Base-by-base conservation (phyloP, 495 filamentous ascomycete genomes). In the Xylaria grammica region DNA sequence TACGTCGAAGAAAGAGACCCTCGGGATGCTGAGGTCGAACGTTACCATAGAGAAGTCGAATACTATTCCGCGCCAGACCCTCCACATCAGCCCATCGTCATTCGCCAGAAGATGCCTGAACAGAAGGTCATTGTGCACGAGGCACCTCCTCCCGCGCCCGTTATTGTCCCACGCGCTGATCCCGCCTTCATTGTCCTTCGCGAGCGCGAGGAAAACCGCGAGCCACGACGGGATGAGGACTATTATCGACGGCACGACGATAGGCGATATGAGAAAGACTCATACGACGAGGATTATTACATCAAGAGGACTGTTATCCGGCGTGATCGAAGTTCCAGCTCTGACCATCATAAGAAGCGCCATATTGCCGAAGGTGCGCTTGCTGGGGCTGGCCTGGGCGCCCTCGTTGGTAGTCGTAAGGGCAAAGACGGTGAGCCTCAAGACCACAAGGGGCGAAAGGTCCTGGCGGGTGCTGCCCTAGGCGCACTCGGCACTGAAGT, bases 361-460 rank as follows among this genome's bases (percentile, higher is more conserved):
- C 91, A 96, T 74, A 74, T 97, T n/a, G 92, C 91, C 26, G 92
- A 94, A 78, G 93, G 93, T 38, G 92, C 91, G 26, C 77, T 94
- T 36, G 90, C 91, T 50, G 93, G 92, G 15, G 84, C 90, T 40
- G 93, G 90, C 61, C 84, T 89, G 8, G 89, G 90, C 4, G 92
- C 91, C 46, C 71, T 97, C 3, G 68, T 96, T 1, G 85, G 89
- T 32, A 87, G 89, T 60, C 91, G 89, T 65, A 81, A 84, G 52
- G 85, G 87, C 24, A 40, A 50, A 19, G 32, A 34, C 7, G 84
- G 85, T 20, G 84, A 86, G 55, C 75, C 82, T 53, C 82, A 80
- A 0, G 76, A 88, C 38, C 82, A 89, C 67, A 86, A 88, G 63
- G 82, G 88, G n/a, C 84, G 88, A n/a, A 88, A 90, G 69, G 88